Percentiles rank a stretch among this genome's conserved stretches.
These are phyloP conservation scores for Cladobotryum protrusum DNA, from an alignment of 2,329 filamentous ascomycete species.

Conservation along the genomic window DNA sequence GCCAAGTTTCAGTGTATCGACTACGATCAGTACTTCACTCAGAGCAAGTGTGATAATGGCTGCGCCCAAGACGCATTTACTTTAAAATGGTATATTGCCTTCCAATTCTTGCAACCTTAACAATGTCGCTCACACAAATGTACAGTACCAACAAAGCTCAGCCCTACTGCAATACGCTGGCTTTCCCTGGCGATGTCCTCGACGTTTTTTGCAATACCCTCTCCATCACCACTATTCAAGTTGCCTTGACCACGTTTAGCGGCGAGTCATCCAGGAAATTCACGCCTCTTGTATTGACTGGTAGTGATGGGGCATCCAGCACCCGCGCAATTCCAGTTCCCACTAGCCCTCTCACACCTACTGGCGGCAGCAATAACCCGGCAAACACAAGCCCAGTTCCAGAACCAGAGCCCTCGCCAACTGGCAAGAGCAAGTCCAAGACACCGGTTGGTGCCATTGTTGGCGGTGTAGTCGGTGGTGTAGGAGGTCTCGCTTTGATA, in stretches of 20 bases:
- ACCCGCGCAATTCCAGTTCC: background rate
- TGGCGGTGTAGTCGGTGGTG: slow-evolving; percentile 32
- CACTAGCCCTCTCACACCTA: too few relatives aligned
- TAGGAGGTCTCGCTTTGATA: slow-evolving; percentile 27
- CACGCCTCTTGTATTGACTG: slow-evolving; percentile 10
- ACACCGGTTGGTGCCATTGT: slow-evolving; percentile 31
- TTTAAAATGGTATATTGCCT: slow-evolving; percentile 38
- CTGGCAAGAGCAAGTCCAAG: background rate
- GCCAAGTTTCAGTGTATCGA: slow-evolving; percentile 35
- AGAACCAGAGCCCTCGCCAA: slow-evolving; percentile 1
- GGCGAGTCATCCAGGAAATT: slow-evolving; percentile 31
- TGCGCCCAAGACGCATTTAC: slow-evolving; percentile 36
- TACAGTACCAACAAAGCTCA: slow-evolving; percentile 28
- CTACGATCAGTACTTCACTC: slow-evolving; percentile 26
- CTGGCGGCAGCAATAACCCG: too few relatives aligned
- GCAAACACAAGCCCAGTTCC: too few relatives aligned
- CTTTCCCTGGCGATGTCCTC: slow-evolving; percentile 33
- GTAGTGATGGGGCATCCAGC: background rate
- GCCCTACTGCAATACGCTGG: slow-evolving; percentile 41
- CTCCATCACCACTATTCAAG: slow-evolving; percentile 27
- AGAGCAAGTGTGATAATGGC: slow-evolving; percentile 33
- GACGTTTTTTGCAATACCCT: slow-evolving; percentile 40
- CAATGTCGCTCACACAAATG: too few relatives aligned
- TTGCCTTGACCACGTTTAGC: slow-evolving; percentile 34
- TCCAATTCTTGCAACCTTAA: too few relatives aligned